These are phyloP conservation scores for Malus asiatica DNA, from an alignment of 306 rosid species.

Conservation along the genomic window DNA sequence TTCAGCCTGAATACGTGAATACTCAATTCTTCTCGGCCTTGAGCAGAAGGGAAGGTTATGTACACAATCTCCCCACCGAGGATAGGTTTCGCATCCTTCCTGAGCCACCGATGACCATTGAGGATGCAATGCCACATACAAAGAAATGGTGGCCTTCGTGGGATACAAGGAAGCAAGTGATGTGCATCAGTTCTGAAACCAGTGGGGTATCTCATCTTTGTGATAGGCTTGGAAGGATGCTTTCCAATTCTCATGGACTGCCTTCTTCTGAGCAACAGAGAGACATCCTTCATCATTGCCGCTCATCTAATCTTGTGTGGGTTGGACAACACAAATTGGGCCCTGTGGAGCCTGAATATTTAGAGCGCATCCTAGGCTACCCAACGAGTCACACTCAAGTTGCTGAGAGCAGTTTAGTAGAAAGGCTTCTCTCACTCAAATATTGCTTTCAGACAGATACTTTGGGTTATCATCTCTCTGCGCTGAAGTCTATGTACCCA, in stretches of 20 bases:
- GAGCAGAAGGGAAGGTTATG: constrained; percentile 73
- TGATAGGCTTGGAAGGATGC: constrained; percentile 44
- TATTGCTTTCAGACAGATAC: constrained; percentile 80
- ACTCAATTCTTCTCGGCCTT: constrained; percentile 61
- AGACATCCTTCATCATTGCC: constrained; percentile 56
- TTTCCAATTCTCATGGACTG: constrained; percentile 43
- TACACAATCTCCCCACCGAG: constrained; percentile 83
- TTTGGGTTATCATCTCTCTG: constrained; percentile 68
- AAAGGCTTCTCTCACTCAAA: constrained; percentile 57
- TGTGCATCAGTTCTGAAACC: constrained; percentile 52
- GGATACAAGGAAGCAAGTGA: constrained; percentile 75
- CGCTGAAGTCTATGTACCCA: constrained; percentile 58
- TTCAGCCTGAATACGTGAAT: constrained; percentile 74
- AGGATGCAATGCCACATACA: constrained; percentile 56
- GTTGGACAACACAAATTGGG: constrained; percentile 48
- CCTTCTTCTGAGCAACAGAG: constrained; percentile 51
- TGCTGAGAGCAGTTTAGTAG: constrained; percentile 36
- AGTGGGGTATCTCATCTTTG: constrained; percentile 49
- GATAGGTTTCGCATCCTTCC: constrained; percentile 61
- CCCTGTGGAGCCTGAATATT: constrained; percentile 53
- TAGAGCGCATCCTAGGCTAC: constrained; percentile 73
- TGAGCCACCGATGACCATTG: constrained; percentile 57
- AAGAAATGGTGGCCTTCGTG: constrained; percentile 92
- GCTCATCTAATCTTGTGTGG: constrained; percentile 68
- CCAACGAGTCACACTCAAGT: constrained; percentile 56